Base-by-base conservation (phyloP, 2,329 filamentous ascomycete species). In the Truncatella angustata region DNA sequence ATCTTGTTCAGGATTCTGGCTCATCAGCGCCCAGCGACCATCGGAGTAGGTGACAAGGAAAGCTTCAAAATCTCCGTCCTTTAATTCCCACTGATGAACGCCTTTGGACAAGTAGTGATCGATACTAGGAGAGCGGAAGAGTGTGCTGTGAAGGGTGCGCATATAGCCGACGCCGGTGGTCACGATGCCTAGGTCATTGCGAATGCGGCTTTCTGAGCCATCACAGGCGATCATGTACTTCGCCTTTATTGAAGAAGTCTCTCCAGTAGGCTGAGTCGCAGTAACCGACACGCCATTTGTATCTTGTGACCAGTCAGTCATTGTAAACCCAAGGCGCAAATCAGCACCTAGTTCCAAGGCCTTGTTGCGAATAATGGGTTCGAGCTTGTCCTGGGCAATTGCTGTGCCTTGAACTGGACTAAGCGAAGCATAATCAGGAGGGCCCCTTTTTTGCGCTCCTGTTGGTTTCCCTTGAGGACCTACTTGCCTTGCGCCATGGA, bases 161-260 rank as follows among this genome's bases (percentile, higher is more conserved):
- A 72, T 32, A 5, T 59, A 53, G 1, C 69, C 67, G 21, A 58
- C 55, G 1, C 68, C 70, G 3, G 59, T 62, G 11, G 56, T 59
- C 4, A 49, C 24, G 23, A 70, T 62, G 3, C 58, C 57, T 14
- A 71, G 61, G 18, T 55, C 40, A 52, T 63, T 54, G 21, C 64
- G 56, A 4, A 70, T 56, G 0, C 52, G 56, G 51, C 66, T 68
- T 24, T 55, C 49, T 9, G 62, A 63, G 10, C 71, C 71, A 46
- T 74, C 72, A 28, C 67, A 69, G 11, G 69, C 69, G 16, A 75
- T 65, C 16, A 73, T 57, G 49, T 74, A 74, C 2, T 64, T 59
- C 6, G 63, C 66, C 3, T 50, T 49, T n/a, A 73, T 47, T 4
- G 66, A 54, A 37, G 50, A 54, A 6, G 62, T 54, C 1, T 51